These are phyloP conservation scores for Starmera dryadoides DNA, from an alignment of 805 yeast species.

Conservation along the genomic window DNA sequence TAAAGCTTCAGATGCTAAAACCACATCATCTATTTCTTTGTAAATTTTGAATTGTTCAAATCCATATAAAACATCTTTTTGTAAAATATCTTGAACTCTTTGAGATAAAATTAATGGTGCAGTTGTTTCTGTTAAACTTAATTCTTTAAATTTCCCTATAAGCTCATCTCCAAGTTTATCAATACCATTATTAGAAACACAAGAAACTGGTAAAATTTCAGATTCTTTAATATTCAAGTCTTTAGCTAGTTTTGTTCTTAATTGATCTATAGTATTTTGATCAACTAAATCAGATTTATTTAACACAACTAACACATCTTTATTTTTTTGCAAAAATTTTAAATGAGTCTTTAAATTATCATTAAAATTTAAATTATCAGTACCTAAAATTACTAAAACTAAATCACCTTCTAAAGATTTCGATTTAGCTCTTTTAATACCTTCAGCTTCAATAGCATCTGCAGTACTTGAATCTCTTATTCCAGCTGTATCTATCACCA, in stretches of 20 bases:
- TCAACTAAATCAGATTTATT: constrained; percentile 53
- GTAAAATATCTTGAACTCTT: constrained; percentile 67
- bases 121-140: constrained; percentile 42
- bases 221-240: constrained; percentile 15
- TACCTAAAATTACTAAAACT: constrained; percentile 57
- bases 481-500: constrained; percentile 92
- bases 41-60: constrained; percentile 53
- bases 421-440: constrained; percentile 68
- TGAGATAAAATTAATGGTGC: constrained; percentile 71
- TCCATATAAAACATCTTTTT: constrained; percentile 71
- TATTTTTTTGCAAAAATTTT: constrained; percentile 16
- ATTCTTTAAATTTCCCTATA: constrained; percentile 34
- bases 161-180: constrained; percentile 34
- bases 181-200: constrained; percentile 52
- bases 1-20: constrained; percentile 72
- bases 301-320: constrained; percentile 36
- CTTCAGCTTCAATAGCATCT: constrained; percentile 68
- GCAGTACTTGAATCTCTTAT: constrained; percentile 42
- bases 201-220: constrained; percentile 45
- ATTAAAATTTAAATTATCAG: constrained; percentile 28
- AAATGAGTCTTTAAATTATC: constrained; percentile 34
- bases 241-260: constrained; percentile 16
- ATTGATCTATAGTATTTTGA: constrained; percentile 8
- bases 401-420: constrained; percentile 59
- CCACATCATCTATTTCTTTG: constrained; percentile 57